Conservation (phyloP, 1,284 basidiomycete genomes). For the Cystobasidium pallidum region DNA sequence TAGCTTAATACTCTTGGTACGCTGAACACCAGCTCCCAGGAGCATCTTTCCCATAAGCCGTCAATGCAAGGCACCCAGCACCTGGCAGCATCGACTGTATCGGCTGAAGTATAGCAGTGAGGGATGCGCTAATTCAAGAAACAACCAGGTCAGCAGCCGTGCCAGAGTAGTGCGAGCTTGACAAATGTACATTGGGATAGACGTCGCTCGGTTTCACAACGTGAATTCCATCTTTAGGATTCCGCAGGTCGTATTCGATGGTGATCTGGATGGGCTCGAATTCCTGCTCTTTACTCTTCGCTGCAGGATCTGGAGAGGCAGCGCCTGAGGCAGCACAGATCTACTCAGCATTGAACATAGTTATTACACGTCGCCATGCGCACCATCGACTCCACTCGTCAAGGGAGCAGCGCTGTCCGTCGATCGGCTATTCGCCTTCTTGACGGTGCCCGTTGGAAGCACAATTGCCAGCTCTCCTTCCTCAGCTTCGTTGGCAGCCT, state of each 20-base stretch:
- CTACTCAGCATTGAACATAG: background rate
- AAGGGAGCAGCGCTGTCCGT: slow-evolving; percentile 4
- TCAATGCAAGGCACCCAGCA: slow-evolving; percentile 98
- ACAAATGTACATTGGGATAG: slow-evolving; percentile 76
- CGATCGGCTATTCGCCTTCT: slow-evolving; percentile 35
- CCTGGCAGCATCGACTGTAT: slow-evolving; percentile 84
- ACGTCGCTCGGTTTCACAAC: slow-evolving; percentile 78
- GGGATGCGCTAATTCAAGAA: slow-evolving; percentile 70
- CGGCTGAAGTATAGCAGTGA: slow-evolving; percentile 87
- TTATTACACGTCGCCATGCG: background rate
- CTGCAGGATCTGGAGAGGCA: slow-evolving; percentile 33
- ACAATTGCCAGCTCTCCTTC: slow-evolving; percentile 92
- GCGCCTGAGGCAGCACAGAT: slow-evolving; percentile 11
- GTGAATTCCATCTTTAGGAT: slow-evolving; percentile 83
- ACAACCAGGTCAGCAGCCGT: slow-evolving; percentile 49
- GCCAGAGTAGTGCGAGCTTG: background rate
- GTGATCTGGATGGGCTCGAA: slow-evolving; percentile 75
- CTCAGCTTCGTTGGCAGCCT: slow-evolving; percentile 83
- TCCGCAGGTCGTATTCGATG: slow-evolving; percentile 76
- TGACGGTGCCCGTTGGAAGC: slow-evolving; percentile 69
- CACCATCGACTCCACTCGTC: slow-evolving; percentile 18
- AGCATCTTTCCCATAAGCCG: slow-evolving; percentile 92
- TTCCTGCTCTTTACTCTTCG: slow-evolving; percentile 59
- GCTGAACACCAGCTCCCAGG: slow-evolving; percentile 97
- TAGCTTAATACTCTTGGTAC: slow-evolving; percentile 85